A percentile compares a stretch with the other conserved stretches of the same genome.
These are phyloP conservation scores for Monoraphidium neglectum DNA, from an alignment of 139 green algal genomes.

Conservation along the genomic window DNA sequence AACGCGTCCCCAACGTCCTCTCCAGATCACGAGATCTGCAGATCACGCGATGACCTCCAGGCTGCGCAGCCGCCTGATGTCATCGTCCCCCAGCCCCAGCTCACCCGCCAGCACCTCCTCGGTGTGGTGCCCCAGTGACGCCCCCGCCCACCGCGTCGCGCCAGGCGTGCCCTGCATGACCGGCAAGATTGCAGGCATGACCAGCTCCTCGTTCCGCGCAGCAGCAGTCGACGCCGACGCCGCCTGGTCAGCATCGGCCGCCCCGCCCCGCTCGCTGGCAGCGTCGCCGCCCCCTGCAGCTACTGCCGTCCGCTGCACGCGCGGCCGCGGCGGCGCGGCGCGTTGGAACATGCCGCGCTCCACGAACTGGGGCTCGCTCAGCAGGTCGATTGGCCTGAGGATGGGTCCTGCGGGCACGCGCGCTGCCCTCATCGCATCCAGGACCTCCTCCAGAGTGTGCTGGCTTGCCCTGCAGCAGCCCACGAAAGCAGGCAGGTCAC, in stretches of 20 bases:
- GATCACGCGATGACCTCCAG: constrained; percentile 34
- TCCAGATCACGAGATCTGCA: too few relatives aligned
- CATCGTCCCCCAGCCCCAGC: constrained; percentile 43
- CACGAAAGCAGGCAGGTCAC: too few relatives aligned
- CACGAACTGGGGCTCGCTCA: constrained; percentile 51
- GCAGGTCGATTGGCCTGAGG: constrained; percentile 58
- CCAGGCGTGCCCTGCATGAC: constrained; percentile 56
- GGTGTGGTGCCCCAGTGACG: constrained; percentile 74
- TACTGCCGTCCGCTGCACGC: neutral
- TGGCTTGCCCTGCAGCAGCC: neutral
- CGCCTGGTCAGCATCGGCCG: too few relatives aligned
- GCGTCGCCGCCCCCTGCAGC: neutral
- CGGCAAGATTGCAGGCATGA: constrained; percentile 66
- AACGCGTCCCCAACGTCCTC: too few relatives aligned
- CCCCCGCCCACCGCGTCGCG: constrained; percentile 68
- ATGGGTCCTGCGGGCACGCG: constrained; percentile 72
- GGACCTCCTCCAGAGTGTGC: constrained; percentile 43
- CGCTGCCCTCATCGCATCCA: constrained; percentile 54
- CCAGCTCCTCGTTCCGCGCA: constrained; percentile 30
- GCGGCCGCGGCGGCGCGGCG: constrained; percentile 27
- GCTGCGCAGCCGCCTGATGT: constrained; percentile 47
- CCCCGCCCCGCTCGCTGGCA: neutral
- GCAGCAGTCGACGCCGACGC: too few relatives aligned
- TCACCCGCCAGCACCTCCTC: constrained; percentile 61
- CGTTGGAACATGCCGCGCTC: constrained; percentile 59